Evolutionary conservation across 2,329 filamentous ascomycete genomes (phyloP).

Genomic region (Thielaviopsis musarum): DNA sequence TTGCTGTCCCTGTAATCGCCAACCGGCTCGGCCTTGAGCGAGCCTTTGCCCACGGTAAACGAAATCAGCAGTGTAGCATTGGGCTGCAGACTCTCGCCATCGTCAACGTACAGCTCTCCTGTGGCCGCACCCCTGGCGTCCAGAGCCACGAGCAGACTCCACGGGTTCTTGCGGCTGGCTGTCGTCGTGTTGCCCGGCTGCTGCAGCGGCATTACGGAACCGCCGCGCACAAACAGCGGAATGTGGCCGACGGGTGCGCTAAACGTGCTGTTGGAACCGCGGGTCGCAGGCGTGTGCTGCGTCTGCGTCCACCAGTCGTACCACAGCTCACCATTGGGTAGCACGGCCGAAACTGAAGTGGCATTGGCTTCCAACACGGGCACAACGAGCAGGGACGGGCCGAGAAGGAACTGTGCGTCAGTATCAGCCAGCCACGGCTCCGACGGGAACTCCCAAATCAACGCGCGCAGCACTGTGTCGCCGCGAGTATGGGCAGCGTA

Average conservation of each 20-base stretch:
- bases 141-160: constrained; percentile 54
- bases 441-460: constrained; percentile 53
- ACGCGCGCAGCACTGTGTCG: constrained; percentile 47
- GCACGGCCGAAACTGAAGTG: constrained; percentile 28
- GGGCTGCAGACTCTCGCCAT: constrained; percentile 53
- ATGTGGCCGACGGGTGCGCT: constrained; percentile 25
- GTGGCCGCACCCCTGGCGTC: constrained; percentile 42
- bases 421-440: constrained; percentile 29
- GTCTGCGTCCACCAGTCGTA: constrained; percentile 36
- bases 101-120: constrained; percentile 60
- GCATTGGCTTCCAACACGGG: constrained; percentile 30
- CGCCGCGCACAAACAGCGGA: constrained; percentile 51
- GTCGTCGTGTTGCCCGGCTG: constrained; percentile 45
- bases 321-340: constrained; percentile 29
- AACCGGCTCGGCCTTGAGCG: constrained; percentile 28
- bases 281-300: constrained; percentile 21
- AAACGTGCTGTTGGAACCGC: constrained; percentile 12
- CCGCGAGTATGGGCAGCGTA: constrained; percentile 42
- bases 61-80: constrained; percentile 34
- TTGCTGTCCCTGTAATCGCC: constrained; percentile 41
- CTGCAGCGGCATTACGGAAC: constrained; percentile 46
- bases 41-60: constrained; percentile 26
- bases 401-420: constrained; percentile 35
- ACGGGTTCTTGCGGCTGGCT: constrained; percentile 45
- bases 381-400: constrained; percentile 29